phyloP scores from a whole-genome alignment of 2,329 filamentous ascomycete genomes.

The Claviceps fusiformis region DNA sequence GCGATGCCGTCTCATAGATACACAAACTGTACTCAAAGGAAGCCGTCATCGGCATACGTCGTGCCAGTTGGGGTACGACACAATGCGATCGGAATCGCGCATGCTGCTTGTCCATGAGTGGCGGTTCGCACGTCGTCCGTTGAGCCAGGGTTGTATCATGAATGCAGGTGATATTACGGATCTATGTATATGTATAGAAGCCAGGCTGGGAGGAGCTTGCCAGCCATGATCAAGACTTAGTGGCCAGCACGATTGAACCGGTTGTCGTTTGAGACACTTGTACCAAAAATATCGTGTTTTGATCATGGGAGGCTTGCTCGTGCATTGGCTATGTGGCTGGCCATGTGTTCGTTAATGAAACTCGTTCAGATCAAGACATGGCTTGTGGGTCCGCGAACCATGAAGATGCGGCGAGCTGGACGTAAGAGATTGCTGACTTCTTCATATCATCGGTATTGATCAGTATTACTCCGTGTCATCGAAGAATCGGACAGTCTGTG shows the following conservation, averaged over 20 bases:
- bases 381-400: conserved; percentile 13
- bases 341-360: conserved; percentile 25
- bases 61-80: neutral
- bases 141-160: neutral
- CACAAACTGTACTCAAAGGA: neutral
- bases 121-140: neutral
- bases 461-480: neutral
- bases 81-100: neutral
- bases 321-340: conserved; percentile 16
- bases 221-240: neutral
- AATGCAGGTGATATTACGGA: neutral
- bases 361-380: conserved; percentile 16
- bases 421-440: neutral
- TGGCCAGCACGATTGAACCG: neutral
- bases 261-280: conserved; percentile 8
- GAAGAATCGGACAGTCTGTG: neutral
- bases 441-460: neutral
- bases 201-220: neutral
- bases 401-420: neutral
- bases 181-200: neutral
- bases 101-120: neutral
- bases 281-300: conserved; percentile 9
- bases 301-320: conserved; percentile 3
- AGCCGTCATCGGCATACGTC: neutral
- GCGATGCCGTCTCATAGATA: neutral